phyloP scores from a whole-genome alignment of 2,329 filamentous ascomycete species.

The Plectosphaerella plurivora region DNA sequence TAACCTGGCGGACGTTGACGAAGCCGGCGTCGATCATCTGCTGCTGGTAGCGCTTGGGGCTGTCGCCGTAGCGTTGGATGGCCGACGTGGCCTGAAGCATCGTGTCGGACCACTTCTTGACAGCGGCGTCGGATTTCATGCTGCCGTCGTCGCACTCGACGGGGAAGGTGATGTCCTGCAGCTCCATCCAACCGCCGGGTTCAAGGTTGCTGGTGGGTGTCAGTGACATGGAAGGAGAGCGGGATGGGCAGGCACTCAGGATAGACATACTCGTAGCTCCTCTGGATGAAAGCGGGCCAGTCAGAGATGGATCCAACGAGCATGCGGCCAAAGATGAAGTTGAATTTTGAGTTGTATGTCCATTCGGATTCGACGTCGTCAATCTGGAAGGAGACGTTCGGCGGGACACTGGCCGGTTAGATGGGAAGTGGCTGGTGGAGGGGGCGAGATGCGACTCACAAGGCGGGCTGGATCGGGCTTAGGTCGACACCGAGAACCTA shows the following conservation, averaged over 20 bases:
- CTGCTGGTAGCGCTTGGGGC: conserved; percentile 25
- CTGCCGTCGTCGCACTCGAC: conserved; percentile 36
- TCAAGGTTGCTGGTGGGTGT: conserved; percentile 17
- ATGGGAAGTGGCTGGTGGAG: background rate
- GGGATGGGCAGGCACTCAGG: too few species aligned
- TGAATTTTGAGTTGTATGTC: conserved; percentile 18
- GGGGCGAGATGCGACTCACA: background rate
- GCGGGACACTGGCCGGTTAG: conserved; percentile 15
- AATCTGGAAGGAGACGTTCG: conserved; percentile 30
- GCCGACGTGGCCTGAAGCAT: conserved; percentile 26
- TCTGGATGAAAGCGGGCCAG: conserved; percentile 18
- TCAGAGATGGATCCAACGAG: conserved; percentile 25
- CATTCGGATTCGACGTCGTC: conserved; percentile 27
- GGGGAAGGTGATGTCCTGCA: conserved; percentile 34
- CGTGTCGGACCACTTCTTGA: conserved; percentile 23
- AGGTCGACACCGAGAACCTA: conserved; percentile 3
- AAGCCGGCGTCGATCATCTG: conserved; percentile 50
- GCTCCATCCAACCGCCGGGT: conserved; percentile 38
- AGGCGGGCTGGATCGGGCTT: conserved; percentile 1
- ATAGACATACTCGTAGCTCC: conserved; percentile 16
- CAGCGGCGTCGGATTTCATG: conserved; percentile 24
- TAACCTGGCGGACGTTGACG: conserved; percentile 40
- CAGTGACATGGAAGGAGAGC: too few species aligned
- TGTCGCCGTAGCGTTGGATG: conserved; percentile 31
- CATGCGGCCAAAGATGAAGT: conserved; percentile 31